A percentile compares a stretch with the other conserved stretches of the same genome.
phyloP scores from a whole-genome alignment of 768 basidiomycete species.

The Candolleomyces eurysporus region DNA sequence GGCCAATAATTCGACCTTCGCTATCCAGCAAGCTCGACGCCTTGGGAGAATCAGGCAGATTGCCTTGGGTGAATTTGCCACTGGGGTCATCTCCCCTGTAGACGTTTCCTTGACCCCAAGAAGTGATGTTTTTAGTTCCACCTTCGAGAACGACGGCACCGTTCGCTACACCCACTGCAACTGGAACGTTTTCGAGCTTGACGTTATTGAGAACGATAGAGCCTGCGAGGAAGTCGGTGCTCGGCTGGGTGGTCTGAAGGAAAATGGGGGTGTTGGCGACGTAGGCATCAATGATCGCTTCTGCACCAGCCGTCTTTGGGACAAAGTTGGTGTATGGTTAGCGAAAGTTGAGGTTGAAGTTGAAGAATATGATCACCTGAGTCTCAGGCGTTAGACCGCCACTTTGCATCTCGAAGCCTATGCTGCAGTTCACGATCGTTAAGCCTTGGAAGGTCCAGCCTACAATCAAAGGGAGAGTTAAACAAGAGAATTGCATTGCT shows the following conservation, averaged over 20 bases:
- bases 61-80: constrained; percentile 49
- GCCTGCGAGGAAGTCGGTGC: constrained; percentile 46
- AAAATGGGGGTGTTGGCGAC: constrained; percentile 63
- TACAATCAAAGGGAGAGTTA: neutral
- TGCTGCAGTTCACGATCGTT: constrained; percentile 26
- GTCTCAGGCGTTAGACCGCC: constrained; percentile 40
- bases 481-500: neutral
- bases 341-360: neutral
- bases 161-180: constrained; percentile 55
- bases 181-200: constrained; percentile 55
- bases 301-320: constrained; percentile 48
- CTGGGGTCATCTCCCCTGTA: constrained; percentile 50
- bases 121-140: constrained; percentile 55
- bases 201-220: constrained; percentile 68
- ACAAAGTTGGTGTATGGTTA: too few species aligned
- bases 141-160: constrained; percentile 57
- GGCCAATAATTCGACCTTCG: constrained; percentile 62
- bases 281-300: constrained; percentile 64
- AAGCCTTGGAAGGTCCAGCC: constrained; percentile 29
- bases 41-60: constrained; percentile 50
- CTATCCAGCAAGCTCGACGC: constrained; percentile 55
- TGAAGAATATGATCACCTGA: constrained; percentile 31
- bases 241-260: constrained; percentile 48
- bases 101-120: constrained; percentile 80
- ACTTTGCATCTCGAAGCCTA: constrained; percentile 58